Evolutionary conservation across 1,284 basidiomycete genomes (phyloP).

Genomic region (Thecaphora frezii): DNA sequence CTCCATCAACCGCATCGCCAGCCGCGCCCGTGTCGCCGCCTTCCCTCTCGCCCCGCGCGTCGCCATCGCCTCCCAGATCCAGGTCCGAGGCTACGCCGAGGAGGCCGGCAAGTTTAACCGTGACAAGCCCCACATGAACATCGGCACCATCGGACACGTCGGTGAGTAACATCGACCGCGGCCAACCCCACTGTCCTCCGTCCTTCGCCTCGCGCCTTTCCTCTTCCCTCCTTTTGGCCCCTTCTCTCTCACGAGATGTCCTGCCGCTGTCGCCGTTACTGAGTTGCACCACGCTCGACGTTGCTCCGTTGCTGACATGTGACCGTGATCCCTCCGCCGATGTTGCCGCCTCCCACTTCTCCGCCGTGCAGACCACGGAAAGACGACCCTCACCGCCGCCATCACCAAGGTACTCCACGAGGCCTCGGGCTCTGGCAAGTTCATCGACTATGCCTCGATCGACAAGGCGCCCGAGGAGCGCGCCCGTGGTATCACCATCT

Average conservation of each 20-base stretch:
- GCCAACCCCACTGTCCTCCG: neutral
- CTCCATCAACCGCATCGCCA: neutral
- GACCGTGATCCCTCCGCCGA: too few relatives aligned
- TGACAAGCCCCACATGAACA: constrained; percentile 87
- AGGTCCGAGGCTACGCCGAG: constrained; percentile 61
- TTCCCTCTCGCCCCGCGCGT: constrained; percentile 19
- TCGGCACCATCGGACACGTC: constrained; percentile 62
- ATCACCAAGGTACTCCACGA: constrained; percentile 93
- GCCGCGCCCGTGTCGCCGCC: constrained; percentile 25
- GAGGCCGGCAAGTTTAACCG: constrained; percentile 78
- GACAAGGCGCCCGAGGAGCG: constrained; percentile 99
- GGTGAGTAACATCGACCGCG: too few relatives aligned
- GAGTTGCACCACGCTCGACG: too few relatives aligned
- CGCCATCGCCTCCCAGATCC: constrained; percentile 21
- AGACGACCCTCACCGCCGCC: constrained; percentile 94
- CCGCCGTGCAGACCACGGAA: constrained; percentile 59
- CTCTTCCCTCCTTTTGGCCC: too few relatives aligned
- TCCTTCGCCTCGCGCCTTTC: too few relatives aligned
- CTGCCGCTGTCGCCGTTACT: too few relatives aligned
- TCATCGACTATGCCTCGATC: constrained; percentile 96
- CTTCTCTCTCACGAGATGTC: too few relatives aligned
- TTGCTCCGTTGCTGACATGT: too few relatives aligned
- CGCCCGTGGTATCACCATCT: constrained; percentile 98
- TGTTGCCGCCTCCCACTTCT: too few relatives aligned
- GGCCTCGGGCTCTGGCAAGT: constrained; percentile 76